phyloP scores from a whole-genome alignment of 768 basidiomycete species.

The Pholiota molesta region DNA sequence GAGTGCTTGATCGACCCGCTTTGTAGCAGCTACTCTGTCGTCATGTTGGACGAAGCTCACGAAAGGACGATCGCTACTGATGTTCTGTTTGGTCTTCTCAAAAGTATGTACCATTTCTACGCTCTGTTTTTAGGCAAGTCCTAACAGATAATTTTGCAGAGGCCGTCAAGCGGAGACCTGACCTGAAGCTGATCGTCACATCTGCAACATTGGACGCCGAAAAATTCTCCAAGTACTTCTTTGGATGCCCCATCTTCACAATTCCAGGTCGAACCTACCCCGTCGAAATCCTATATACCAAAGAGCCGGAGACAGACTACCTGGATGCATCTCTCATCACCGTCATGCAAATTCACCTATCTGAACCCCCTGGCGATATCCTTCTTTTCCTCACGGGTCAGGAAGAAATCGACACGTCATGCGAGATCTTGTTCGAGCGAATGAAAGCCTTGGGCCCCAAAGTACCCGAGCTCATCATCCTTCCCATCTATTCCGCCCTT shows the following conservation, averaged over 20 bases:
- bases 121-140: background rate
- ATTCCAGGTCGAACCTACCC: constrained; percentile 99
- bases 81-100: constrained; percentile 93
- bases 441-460: constrained; percentile 99
- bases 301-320: constrained; percentile 97
- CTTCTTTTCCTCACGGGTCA: constrained; percentile 98
- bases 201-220: constrained; percentile 99
- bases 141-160: constrained; percentile 51
- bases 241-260: constrained; percentile 97
- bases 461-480: constrained; percentile 94
- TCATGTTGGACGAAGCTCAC: constrained; percentile 99
- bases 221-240: constrained; percentile 99
- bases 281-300: constrained; percentile 97
- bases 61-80: constrained; percentile 99
- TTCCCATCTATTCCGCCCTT: constrained; percentile 97
- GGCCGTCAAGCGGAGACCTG: constrained; percentile 91
- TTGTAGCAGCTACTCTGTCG: constrained; percentile 87
- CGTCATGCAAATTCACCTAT: constrained; percentile 98
- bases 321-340: constrained; percentile 98
- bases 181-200: constrained; percentile 97
- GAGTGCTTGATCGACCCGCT: constrained; percentile 97
- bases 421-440: constrained; percentile 96
- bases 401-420: constrained; percentile 97
- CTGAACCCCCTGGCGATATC: constrained; percentile 95
- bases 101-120: constrained; percentile 56